Conservation (phyloP, 2,329 filamentous ascomycete species). For the Macrophomina pseudophaseolina region DNA sequence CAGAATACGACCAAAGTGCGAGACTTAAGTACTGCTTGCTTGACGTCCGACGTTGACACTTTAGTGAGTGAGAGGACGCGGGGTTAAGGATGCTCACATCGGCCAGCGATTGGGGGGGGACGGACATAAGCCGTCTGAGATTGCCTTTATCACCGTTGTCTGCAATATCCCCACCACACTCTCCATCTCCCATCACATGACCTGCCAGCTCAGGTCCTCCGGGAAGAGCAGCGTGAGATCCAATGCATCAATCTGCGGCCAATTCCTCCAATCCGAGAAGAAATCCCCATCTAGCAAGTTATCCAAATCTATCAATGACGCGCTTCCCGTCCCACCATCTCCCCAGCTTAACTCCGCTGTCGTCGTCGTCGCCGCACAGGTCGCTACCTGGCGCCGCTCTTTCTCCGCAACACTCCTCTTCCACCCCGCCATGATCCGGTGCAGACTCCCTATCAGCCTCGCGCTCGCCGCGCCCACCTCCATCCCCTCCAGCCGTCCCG, state of each 20-base stretch:
- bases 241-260: conserved; percentile 9
- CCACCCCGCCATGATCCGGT: background rate
- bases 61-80: too few species aligned
- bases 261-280: conserved; percentile 14
- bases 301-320: background rate
- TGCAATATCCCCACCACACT: too few species aligned
- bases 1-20: background rate
- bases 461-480: background rate
- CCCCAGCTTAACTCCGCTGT: background rate
- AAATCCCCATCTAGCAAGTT: background rate
- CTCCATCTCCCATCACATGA: background rate
- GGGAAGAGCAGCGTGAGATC: background rate
- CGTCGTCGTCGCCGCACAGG: background rate
- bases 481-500: conserved; percentile 25
- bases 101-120: too few species aligned
- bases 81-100: too few species aligned
- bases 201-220: background rate
- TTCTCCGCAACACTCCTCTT: background rate
- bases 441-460: background rate
- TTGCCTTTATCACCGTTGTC: too few species aligned
- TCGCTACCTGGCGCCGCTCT: background rate
- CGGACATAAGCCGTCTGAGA: too few species aligned
- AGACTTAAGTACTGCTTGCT: too few species aligned
- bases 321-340: background rate
- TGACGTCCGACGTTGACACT: too few species aligned